Evolutionary conservation across 306 rosid species (phyloP).

Genomic region (Cucumis cinereus): DNA sequence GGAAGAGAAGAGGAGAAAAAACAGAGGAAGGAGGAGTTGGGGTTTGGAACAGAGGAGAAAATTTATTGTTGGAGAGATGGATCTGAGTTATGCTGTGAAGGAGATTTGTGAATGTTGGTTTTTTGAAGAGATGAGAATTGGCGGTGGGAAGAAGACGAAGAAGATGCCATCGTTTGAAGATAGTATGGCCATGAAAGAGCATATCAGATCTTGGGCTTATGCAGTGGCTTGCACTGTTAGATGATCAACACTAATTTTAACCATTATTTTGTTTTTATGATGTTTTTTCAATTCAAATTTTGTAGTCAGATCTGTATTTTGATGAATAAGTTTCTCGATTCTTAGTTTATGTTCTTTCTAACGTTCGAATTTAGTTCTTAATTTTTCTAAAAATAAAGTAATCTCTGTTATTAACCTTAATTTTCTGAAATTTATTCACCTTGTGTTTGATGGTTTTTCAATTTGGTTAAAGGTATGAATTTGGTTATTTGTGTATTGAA

Average conservation of each 20-base stretch:
- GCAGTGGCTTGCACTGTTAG: conserved; percentile 57
- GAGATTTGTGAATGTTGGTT: conserved; percentile 2
- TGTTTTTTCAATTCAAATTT: background rate
- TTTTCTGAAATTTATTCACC: no score
- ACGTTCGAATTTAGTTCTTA: no score
- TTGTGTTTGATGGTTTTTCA: no score
- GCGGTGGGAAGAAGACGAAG: background rate
- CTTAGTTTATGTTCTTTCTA: no score
- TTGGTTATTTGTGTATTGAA: no score
- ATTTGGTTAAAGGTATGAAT: no score
- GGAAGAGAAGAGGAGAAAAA: background rate
- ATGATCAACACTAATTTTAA: conserved; percentile 5
- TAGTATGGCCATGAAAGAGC: conserved; percentile 52
- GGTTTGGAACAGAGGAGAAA: background rate
- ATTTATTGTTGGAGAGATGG: conserved; percentile 20
- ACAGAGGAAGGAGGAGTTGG: background rate
- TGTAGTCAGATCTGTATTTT: background rate
- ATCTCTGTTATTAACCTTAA: no score
- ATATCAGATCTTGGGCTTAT: conserved; percentile 63
- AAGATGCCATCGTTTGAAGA: conserved; percentile 34
- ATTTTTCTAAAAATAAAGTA: no score
- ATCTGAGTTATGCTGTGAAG: conserved; percentile 12
- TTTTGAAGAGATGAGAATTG: conserved; percentile 2
- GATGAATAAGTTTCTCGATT: background rate
- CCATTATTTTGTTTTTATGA: background rate